phyloP scores from a whole-genome alignment of 1,284 basidiomycete species.

The Cerrena zonata region DNA sequence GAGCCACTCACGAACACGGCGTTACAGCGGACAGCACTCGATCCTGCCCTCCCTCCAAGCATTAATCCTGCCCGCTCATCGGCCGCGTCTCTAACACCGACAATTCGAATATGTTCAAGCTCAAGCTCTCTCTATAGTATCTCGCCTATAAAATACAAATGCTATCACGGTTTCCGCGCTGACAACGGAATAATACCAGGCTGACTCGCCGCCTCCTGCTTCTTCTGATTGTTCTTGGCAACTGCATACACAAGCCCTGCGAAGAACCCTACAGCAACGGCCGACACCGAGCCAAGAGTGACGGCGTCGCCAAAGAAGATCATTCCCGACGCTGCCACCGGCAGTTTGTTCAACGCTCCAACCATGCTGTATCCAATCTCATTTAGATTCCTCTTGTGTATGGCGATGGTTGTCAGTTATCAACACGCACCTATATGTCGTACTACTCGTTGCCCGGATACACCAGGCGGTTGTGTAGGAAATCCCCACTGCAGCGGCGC shows the following conservation, averaged over 20 bases:
- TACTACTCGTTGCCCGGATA: constrained; percentile 91
- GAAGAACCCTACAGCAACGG: constrained; percentile 85
- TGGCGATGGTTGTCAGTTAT: neutral
- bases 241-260: constrained; percentile 87
- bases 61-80: neutral
- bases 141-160: neutral
- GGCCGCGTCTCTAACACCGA: neutral
- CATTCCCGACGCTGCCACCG: constrained; percentile 94
- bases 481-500: constrained; percentile 94
- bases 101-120: too few species aligned
- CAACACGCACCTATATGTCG: constrained; percentile 88
- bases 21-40: neutral
- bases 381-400: constrained; percentile 3
- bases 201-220: constrained; percentile 44
- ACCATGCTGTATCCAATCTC: constrained; percentile 85
- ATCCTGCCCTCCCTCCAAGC: too few species aligned
- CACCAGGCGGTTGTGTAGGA: constrained; percentile 99
- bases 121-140: too few species aligned
- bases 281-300: constrained; percentile 82
- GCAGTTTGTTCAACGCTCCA: constrained; percentile 96
- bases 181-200: constrained; percentile 57
- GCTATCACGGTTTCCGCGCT: neutral
- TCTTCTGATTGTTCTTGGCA: constrained; percentile 85
- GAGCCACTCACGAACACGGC: neutral
- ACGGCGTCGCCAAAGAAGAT: constrained; percentile 90